Base-by-base conservation (phyloP, 352 stramenopile species). In the Phytopythium kandeliae region DNA sequence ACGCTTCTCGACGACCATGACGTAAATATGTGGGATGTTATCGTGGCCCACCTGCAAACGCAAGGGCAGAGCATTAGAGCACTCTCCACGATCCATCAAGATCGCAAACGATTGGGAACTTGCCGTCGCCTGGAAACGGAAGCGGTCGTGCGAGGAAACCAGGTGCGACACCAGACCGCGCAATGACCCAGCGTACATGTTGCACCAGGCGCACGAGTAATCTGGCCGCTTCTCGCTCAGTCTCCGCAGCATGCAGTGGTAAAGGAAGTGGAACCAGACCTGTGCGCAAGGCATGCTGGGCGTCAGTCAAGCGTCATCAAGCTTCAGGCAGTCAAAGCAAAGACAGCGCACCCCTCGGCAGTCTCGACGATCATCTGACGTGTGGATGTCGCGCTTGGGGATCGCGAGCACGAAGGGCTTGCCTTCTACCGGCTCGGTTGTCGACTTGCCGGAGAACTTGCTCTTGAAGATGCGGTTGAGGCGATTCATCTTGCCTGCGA, bases 251-350 rank as follows among this genome's bases (percentile, higher is more conserved):
- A 90, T 83, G 40, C 55, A 77, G 67, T 93, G 79, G 51, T 90
- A 93, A 13, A 93, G 68, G 51, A 78, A 93, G 56, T 93, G 82
- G 43, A 89, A 93, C 75, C 77, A 90, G 17, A 92, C 75, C 77
- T 90, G 42, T 11, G 60, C 31, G 13, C 4, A 31, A 25, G 4
- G 37, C n/a, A 44, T 7, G 10, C 26, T 24, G 8, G 31, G 24
- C 15, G n/a, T 43, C 2, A 48, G 42, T 24, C 42, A 48, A n/a
- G n/a, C n/a, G n/a, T n/a, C n/a, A n/a, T n/a, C n/a, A n/a, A n/a
- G n/a, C n/a, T n/a, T n/a, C n/a, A n/a, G n/a, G n/a, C n/a, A n/a
- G n/a, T n/a, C n/a, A n/a, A n/a, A n/a, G n/a, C n/a, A n/a, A n/a
- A n/a, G n/a, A n/a, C 37, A 43, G 42, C 54, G 16, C 59, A 76